Conservation (phyloP, 176 grass and related monocot species). For the Zoysia pacifica region DNA sequence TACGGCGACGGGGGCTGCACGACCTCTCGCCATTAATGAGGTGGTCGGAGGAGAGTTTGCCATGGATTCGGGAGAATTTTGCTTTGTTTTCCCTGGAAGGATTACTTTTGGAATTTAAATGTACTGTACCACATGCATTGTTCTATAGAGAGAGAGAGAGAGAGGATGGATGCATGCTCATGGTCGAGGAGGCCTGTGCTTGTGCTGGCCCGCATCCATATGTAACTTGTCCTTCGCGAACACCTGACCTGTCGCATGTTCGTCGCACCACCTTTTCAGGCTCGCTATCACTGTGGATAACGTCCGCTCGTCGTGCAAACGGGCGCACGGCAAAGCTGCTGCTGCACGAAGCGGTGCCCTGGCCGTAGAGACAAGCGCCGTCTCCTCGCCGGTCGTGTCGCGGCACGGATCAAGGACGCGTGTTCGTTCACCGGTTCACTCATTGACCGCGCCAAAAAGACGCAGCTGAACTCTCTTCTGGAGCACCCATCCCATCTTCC, state of each 20-base stretch:
- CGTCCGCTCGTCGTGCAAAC: too few species aligned
- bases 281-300: too few species aligned
- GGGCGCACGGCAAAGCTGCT: too few species aligned
- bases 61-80: background rate
- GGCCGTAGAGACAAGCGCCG: too few species aligned
- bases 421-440: background rate
- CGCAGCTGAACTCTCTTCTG: background rate
- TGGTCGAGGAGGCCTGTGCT: background rate
- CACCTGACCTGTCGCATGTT: background rate
- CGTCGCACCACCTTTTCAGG: background rate
- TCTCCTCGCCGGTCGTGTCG: too few species aligned
- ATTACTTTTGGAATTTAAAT: background rate
- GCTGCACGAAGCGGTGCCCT: too few species aligned
- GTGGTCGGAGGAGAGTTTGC: background rate
- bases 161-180: background rate
- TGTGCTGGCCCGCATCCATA: background rate
- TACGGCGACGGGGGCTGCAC: background rate
- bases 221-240: background rate
- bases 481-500: background rate
- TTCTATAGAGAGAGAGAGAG: background rate
- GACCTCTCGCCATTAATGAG: conserved; percentile 12
- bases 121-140: too few species aligned
- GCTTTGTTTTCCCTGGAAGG: background rate
- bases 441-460: background rate
- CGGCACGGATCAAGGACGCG: too few species aligned